phyloP scores from a whole-genome alignment of 2,329 filamentous ascomycete species.

The Cadophora luteo-olivacea region DNA sequence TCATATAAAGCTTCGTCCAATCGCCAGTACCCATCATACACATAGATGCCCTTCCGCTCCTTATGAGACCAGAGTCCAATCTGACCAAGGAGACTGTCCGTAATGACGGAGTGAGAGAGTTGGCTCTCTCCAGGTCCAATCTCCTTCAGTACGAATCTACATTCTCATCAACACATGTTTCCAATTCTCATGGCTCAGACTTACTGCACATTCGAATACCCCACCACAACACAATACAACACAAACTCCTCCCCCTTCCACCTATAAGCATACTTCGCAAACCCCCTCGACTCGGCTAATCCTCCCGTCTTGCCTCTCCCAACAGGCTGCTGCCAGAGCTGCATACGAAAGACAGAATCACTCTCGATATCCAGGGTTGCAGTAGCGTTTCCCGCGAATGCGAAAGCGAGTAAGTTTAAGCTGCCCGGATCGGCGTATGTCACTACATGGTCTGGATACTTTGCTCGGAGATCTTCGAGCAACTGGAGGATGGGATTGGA shows the following conservation, averaged over 20 bases:
- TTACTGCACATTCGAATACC: slow-evolving; percentile 15
- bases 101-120: slow-evolving; percentile 15
- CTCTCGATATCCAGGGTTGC: slow-evolving; percentile 19
- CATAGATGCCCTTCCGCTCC: slow-evolving; percentile 18
- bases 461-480: slow-evolving; percentile 18
- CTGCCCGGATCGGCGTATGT: slow-evolving; percentile 21
- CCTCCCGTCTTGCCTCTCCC: slow-evolving; percentile 10
- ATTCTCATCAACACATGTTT: too few relatives aligned
- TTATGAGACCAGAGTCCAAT: slow-evolving; percentile 20
- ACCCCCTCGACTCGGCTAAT: slow-evolving; percentile 16
- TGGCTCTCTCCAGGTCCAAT: slow-evolving; percentile 12
- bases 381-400: slow-evolving; percentile 17
- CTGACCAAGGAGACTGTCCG: slow-evolving; percentile 19
- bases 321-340: slow-evolving; percentile 16
- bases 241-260: slow-evolving; percentile 19
- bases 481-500: slow-evolving; percentile 15
- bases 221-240: slow-evolving; percentile 17
- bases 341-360: slow-evolving; percentile 19
- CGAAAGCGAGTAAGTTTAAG: slow-evolving; percentile 20
- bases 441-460: slow-evolving; percentile 20
- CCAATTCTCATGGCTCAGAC: neutral
- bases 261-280: slow-evolving; percentile 22
- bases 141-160: slow-evolving; percentile 15
- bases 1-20: slow-evolving; percentile 20
- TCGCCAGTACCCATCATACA: slow-evolving; percentile 18